These are phyloP conservation scores for Basipetospora chlamydospora DNA, from an alignment of 2,329 filamentous ascomycete genomes.

Conservation along the genomic window DNA sequence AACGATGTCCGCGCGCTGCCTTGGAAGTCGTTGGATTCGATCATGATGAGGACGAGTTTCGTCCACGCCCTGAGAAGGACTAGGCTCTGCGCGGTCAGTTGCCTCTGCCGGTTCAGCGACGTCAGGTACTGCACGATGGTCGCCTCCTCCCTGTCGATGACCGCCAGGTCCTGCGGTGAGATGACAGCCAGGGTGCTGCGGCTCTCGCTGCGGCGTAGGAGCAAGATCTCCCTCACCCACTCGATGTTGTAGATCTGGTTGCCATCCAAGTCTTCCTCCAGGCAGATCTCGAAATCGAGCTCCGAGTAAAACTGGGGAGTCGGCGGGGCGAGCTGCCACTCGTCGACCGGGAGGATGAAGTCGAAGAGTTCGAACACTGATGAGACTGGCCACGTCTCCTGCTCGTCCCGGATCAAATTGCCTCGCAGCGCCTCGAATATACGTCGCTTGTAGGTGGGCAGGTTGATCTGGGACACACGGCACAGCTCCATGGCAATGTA, in stretches of 20 bases:
- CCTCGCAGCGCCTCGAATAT: conserved; percentile 67
- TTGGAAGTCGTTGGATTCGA: conserved; percentile 70
- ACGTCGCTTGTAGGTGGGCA: conserved; percentile 54
- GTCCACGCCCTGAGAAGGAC: conserved; percentile 71
- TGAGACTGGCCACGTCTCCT: conserved; percentile 50
- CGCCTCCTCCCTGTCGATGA: conserved; percentile 43
- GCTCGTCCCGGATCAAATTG: conserved; percentile 50
- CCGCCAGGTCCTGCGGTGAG: conserved; percentile 30
- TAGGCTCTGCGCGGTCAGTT: conserved; percentile 42
- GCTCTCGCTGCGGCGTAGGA: conserved; percentile 52
- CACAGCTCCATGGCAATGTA: conserved; percentile 80
- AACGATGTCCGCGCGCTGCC: conserved; percentile 58
- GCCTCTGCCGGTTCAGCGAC: conserved; percentile 48
- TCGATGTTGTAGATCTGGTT: conserved; percentile 51
- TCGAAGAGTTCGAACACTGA: conserved; percentile 89
- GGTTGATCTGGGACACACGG: conserved; percentile 53
- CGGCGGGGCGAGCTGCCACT: conserved; percentile 37
- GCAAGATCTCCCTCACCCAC: conserved; percentile 59
- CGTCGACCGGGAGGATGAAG: conserved; percentile 48
- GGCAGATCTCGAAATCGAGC: conserved; percentile 52
- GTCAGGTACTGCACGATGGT: conserved; percentile 45
- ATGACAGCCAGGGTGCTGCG: conserved; percentile 32
- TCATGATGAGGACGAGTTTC: conserved; percentile 68
- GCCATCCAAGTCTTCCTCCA: conserved; percentile 39
- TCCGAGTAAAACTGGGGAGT: conserved; percentile 46